Evolutionary conservation across 108 stramenopile genomes (phyloP).

Genomic region (Discostella stelligeroides): DNA sequence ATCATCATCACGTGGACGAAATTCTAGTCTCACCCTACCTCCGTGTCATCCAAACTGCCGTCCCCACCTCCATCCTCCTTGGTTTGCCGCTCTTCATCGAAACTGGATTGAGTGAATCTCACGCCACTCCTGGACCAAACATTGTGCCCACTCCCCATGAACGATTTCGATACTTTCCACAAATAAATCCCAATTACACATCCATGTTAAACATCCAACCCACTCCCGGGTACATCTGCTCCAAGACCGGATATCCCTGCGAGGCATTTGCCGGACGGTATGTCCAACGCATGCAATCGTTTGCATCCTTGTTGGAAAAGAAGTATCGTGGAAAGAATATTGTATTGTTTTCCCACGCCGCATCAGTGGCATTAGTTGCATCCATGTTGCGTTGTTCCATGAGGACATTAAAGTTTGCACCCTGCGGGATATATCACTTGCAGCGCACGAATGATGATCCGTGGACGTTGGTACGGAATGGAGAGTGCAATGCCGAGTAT

Average conservation of each 20-base stretch:
- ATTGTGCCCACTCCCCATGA: slow-evolving; percentile 23
- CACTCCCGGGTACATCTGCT: slow-evolving; percentile 33
- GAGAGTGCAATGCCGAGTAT: slow-evolving; percentile 28
- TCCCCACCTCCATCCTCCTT: slow-evolving; percentile 28
- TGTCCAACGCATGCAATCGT: slow-evolving; percentile 23
- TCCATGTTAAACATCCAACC: slow-evolving; percentile 15
- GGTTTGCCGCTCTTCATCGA: slow-evolving; percentile 39
- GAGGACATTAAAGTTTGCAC: slow-evolving; percentile 39
- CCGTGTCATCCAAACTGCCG: slow-evolving; percentile 45
- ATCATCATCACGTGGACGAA: slow-evolving; percentile 10
- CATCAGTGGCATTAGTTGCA: slow-evolving; percentile 38
- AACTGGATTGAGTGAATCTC: slow-evolving; percentile 36
- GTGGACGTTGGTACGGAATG: slow-evolving; percentile 29
- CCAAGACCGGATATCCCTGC: slow-evolving; percentile 35
- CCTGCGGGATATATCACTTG: slow-evolving; percentile 40
- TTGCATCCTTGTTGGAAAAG: slow-evolving; percentile 20
- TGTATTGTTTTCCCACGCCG: slow-evolving; percentile 43
- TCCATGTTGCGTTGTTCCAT: slow-evolving; percentile 32
- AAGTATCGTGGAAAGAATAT: slow-evolving; percentile 22
- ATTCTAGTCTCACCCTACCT: slow-evolving; percentile 51
- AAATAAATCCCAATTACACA: slow-evolving; percentile 27
- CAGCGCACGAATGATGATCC: slow-evolving; percentile 15
- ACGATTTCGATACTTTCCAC: slow-evolving; percentile 45
- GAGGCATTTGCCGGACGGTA: slow-evolving; percentile 40
- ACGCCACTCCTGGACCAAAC: slow-evolving; percentile 33